Conservation (phyloP, 73 alveolate species). For the Symbiodinium pilosum region DNA sequence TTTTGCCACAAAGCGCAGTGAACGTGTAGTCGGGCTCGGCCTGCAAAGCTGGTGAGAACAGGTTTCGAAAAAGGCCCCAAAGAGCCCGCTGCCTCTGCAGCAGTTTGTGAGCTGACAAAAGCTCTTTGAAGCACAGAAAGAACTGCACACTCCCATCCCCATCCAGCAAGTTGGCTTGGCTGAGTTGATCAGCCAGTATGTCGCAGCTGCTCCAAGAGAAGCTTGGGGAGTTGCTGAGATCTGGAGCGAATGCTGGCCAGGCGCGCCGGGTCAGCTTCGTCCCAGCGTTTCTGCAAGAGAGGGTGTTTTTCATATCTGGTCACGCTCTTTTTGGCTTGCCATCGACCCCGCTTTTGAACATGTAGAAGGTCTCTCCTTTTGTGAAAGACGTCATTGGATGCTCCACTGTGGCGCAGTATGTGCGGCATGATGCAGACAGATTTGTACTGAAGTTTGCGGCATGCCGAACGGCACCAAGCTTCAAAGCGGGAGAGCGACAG, state of each 20-base stretch:
- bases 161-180: too few species aligned
- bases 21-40: too few species aligned
- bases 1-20: too few species aligned
- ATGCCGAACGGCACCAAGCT: background rate
- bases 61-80: too few species aligned
- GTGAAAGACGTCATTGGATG: background rate
- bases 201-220: background rate
- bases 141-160: too few species aligned
- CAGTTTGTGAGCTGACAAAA: too few species aligned
- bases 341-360: background rate
- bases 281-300: background rate
- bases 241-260: background rate
- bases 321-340: background rate
- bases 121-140: too few species aligned
- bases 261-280: background rate
- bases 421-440: background rate
- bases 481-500: background rate
- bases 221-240: background rate
- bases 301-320: background rate
- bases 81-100: too few species aligned
- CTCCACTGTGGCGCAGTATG: conserved; percentile 1
- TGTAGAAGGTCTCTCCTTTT: background rate
- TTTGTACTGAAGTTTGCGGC: background rate
- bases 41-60: too few species aligned
- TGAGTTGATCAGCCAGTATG: too few species aligned